Conservation (phyloP, 169 alveolate genomes). For the Plasmodium reichenowi region DNA sequence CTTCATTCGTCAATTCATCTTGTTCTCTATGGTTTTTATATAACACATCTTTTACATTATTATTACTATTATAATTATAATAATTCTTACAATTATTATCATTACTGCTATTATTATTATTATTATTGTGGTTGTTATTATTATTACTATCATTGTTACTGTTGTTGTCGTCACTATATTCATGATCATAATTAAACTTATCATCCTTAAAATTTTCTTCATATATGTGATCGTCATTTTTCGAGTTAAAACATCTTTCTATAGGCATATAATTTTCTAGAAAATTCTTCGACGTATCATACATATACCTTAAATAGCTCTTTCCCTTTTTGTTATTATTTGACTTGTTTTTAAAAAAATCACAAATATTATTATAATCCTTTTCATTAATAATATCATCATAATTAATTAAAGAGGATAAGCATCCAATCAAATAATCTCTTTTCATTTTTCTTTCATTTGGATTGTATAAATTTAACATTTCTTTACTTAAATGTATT, state of each 20-base stretch:
- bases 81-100: background rate
- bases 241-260: slow-evolving; percentile 10
- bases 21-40: background rate
- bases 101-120: slow-evolving; percentile 17
- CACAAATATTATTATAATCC: slow-evolving; percentile 64
- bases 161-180: no score
- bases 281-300: slow-evolving; percentile 46
- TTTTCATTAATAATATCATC: slow-evolving; percentile 44
- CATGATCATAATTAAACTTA: no score
- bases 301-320: slow-evolving; percentile 38
- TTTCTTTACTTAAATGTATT: slow-evolving; percentile 38
- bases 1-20: background rate
- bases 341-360: slow-evolving; percentile 36
- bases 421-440: slow-evolving; percentile 65
- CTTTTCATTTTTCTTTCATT: slow-evolving; percentile 24
- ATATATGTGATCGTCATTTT: no score
- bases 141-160: no score
- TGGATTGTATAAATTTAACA: slow-evolving; percentile 24
- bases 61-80: background rate
- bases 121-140: background rate
- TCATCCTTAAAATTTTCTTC: no score
- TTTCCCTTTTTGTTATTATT: slow-evolving; percentile 40
- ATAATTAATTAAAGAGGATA: slow-evolving; percentile 57
- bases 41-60: background rate
- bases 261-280: slow-evolving; percentile 51